phyloP scores from a whole-genome alignment of 768 basidiomycete genomes.

The Suillus occidentalis region DNA sequence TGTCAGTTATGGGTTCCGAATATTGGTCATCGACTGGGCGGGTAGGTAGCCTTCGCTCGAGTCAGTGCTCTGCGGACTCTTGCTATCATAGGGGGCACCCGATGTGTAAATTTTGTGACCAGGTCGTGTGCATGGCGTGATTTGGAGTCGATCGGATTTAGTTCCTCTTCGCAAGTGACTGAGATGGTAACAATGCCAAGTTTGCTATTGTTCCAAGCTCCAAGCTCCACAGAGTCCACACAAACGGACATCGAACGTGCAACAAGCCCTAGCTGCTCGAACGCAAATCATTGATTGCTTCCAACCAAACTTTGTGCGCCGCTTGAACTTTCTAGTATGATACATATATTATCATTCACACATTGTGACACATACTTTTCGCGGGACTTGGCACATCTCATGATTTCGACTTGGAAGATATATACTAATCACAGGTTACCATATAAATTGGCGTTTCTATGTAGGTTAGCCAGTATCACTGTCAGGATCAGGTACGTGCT shows the following conservation, averaged over 20 bases:
- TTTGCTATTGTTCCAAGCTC: background rate
- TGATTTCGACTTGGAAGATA: background rate
- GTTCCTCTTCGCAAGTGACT: background rate
- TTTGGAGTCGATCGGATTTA: background rate
- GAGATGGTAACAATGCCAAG: background rate
- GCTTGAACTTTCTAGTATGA: background rate
- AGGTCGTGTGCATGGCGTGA: background rate
- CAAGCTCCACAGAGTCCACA: too few species aligned
- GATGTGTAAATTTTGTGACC: background rate
- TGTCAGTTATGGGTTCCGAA: background rate
- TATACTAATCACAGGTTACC: background rate
- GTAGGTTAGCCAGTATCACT: background rate
- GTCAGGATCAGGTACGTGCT: background rate
- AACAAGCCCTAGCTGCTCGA: background rate
- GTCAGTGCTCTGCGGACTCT: background rate
- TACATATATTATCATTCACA: background rate
- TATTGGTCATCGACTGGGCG: background rate
- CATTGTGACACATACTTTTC: background rate
- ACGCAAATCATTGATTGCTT: background rate
- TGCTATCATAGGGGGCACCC: background rate
- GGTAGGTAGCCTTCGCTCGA: background rate
- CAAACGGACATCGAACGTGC: background rate
- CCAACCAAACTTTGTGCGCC: background rate
- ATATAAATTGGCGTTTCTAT: background rate
- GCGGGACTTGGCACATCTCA: background rate